phyloP scores from a whole-genome alignment of 495 filamentous ascomycete species.

The Amorphotheca resinae region DNA sequence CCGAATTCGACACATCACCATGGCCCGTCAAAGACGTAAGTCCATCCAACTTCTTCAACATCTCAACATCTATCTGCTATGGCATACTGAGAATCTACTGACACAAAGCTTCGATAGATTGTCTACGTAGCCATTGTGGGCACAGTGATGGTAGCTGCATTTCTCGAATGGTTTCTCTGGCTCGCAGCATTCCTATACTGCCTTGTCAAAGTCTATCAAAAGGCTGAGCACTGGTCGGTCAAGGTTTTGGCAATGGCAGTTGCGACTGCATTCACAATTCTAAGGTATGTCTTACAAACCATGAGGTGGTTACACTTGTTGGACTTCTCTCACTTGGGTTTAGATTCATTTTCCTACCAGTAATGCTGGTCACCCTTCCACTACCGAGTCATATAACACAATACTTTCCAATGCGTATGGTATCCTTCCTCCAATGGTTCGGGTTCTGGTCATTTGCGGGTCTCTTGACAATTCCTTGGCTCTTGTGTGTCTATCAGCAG shows the following conservation, averaged over 20 bases:
- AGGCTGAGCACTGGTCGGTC: slow-evolving; percentile 80
- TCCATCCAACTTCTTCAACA: slow-evolving; percentile 4
- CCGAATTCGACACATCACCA: slow-evolving; percentile 25
- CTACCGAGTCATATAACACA: slow-evolving; percentile 58
- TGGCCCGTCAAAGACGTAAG: slow-evolving; percentile 61
- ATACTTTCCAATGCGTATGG: slow-evolving; percentile 55
- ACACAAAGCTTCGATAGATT: slow-evolving; percentile 44
- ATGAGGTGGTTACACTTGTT: not conserved
- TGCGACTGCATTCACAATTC: slow-evolving; percentile 53
- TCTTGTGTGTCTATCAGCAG: slow-evolving; percentile 83
- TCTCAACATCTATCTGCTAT: not conserved
- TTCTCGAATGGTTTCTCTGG: slow-evolving; percentile 93
- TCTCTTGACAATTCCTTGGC: slow-evolving; percentile 78
- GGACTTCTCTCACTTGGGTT: not conserved
- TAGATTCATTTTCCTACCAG: slow-evolving; percentile 77
- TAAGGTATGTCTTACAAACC: too few relatives aligned
- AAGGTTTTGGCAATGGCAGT: slow-evolving; percentile 64
- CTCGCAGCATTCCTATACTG: slow-evolving; percentile 88
- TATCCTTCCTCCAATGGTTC: slow-evolving; percentile 77
- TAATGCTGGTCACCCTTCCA: slow-evolving; percentile 91
- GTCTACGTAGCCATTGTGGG: slow-evolving; percentile 75
- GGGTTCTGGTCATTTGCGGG: slow-evolving; percentile 90
- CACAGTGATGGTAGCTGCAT: slow-evolving; percentile 68
- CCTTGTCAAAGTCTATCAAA: slow-evolving; percentile 73
- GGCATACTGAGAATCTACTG: slow-evolving; percentile 11